phyloP scores from a whole-genome alignment of 257 asterid species.

The Nicotiana attenuata region DNA sequence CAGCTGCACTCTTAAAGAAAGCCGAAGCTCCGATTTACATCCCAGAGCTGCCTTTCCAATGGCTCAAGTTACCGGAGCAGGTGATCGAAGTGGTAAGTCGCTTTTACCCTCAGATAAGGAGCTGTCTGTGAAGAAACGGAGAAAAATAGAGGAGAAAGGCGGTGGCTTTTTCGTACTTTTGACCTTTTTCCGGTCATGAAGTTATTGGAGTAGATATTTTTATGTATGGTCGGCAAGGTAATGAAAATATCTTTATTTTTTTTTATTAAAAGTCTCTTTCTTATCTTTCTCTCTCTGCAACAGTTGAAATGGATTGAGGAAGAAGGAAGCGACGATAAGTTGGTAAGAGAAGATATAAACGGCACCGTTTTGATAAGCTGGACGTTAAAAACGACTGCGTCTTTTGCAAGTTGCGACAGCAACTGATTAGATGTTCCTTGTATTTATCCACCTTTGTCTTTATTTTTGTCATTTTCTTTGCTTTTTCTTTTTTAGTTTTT shows the following conservation, averaged over 20 bases:
- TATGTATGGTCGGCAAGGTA: constrained; percentile 6
- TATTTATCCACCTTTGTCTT: background rate
- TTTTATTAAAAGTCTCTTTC: background rate
- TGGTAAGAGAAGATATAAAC: background rate
- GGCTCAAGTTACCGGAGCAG: background rate
- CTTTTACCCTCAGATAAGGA: background rate
- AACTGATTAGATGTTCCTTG: background rate
- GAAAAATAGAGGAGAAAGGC: background rate
- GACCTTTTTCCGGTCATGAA: background rate
- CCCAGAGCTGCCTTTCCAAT: background rate
- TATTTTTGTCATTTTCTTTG: background rate
- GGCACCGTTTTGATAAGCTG: no score
- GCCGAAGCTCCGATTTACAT: background rate
- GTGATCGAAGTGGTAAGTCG: background rate
- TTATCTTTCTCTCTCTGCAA: background rate
- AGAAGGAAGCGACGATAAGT: constrained; percentile 6
- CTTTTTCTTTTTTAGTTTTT: background rate
- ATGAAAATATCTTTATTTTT: constrained; percentile 9
- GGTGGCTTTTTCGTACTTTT: background rate
- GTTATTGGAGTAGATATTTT: background rate
- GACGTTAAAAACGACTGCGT: no score
- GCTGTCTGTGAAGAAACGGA: background rate
- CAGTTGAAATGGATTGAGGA: constrained; percentile 8
- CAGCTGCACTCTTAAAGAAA: background rate
- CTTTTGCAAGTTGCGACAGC: background rate